Evolutionary conservation across 306 rosid genomes (phyloP).

Genomic region (Fragaria iinumae): DNA sequence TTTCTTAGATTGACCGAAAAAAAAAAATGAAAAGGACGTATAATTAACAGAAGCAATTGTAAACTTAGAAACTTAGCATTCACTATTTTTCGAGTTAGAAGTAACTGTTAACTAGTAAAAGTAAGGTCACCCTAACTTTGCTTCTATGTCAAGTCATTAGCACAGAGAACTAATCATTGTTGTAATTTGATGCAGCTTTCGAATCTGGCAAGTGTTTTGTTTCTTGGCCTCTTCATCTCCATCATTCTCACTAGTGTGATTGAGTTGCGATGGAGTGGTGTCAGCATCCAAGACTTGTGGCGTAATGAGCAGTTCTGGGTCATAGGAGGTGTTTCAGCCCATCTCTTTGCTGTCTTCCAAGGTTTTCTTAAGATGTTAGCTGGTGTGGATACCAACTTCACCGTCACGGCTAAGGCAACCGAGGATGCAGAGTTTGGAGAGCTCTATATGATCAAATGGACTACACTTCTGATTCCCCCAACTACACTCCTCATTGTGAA

Average conservation of each 20-base stretch:
- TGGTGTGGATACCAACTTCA: conserved; percentile 91
- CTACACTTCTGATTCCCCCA: conserved; percentile 91
- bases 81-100: not conserved
- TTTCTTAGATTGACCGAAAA: not conserved
- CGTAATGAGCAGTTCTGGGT: conserved; percentile 99
- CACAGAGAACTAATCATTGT: not conserved
- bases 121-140: not conserved
- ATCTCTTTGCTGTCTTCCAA: conserved; percentile 93
- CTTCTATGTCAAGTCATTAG: conserved; percentile 6
- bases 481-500: conserved; percentile 77
- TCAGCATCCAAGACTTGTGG: conserved; percentile 80
- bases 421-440: conserved; percentile 87
- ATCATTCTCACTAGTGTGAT: conserved; percentile 78
- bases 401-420: conserved; percentile 84
- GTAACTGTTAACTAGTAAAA: not conserved
- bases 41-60: not conserved
- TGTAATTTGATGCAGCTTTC: conserved; percentile 65
- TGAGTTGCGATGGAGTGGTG: conserved; percentile 93
- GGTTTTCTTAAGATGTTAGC: conserved; percentile 91
- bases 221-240: conserved; percentile 93
- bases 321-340: conserved; percentile 96
- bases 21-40: not conserved
- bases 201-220: conserved; percentile 80
- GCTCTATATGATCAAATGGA: conserved; percentile 89
- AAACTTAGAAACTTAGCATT: not conserved